These are phyloP conservation scores for Chenopodium quinoa DNA, from an alignment of 148 eudicot species.

Conservation along the genomic window DNA sequence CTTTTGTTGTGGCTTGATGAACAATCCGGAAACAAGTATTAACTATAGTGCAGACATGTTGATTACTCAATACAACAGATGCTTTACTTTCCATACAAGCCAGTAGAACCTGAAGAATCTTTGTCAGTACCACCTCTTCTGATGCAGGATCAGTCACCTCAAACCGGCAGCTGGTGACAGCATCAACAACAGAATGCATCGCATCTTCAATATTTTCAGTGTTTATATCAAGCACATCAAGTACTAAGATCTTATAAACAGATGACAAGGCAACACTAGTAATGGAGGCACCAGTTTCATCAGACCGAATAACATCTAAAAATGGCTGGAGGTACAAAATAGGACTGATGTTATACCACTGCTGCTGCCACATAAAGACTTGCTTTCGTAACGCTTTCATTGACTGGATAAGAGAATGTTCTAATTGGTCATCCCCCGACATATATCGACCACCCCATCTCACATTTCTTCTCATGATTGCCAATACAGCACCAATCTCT, in stretches of 20 bases:
- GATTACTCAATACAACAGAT: conserved; percentile 71
- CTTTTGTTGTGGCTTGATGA: conserved; percentile 86
- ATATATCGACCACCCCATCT: conserved; percentile 88
- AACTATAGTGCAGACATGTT: conserved; percentile 89
- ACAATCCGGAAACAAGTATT: conserved; percentile 87
- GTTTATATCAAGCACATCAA: conserved; percentile 63
- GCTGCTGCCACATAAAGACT: conserved; percentile 75
- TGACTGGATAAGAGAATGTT: conserved; percentile 76
- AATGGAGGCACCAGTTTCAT: conserved; percentile 94
- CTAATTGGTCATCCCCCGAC: conserved; percentile 78
- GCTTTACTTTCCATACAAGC: conserved; percentile 93
- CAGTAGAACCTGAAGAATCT: conserved; percentile 87
- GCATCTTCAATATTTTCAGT: conserved; percentile 74
- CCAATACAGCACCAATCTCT: conserved; percentile 83
- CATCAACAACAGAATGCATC: conserved; percentile 81
- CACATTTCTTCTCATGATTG: conserved; percentile 95
- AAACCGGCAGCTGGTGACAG: conserved; percentile 87
- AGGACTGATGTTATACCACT: conserved; percentile 70
- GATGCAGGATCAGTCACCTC: conserved; percentile 96
- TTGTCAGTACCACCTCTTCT: conserved; percentile 86
- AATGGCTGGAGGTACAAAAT: conserved; percentile 81
- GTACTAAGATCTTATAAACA: conserved; percentile 74
- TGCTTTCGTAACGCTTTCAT: conserved; percentile 70
- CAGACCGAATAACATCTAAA: conserved; percentile 82
- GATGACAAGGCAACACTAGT: conserved; percentile 92